Evolutionary conservation across 2,329 filamentous ascomycete species (phyloP), one percentile per base, ranked within the genome.

Genomic region (Xylaria digitata): DNA sequence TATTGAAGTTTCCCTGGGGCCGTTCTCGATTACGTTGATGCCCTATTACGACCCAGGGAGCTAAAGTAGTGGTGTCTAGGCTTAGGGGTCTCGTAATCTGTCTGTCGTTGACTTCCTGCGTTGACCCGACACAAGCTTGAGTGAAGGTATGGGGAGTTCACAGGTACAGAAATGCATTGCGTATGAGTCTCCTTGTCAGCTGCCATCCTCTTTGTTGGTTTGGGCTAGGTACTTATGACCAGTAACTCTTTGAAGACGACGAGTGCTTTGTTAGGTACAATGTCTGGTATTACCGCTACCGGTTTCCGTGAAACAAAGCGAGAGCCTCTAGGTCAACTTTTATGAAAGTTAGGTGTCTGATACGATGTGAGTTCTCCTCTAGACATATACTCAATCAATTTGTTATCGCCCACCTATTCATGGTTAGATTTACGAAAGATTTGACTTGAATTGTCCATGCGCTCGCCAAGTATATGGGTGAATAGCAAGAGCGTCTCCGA

Each of bases 221-320:
- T 30, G 8, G n/a, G 26, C 19, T 13, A 59, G 48, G 49, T 55
- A 21, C 42, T 54, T 23, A n/a, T 43, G 6, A 19, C 15, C 26
- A 13, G 17, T 23, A 6, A 5, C 23, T 53, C 46, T 58, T 37
- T 32, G 53, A 23, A 8, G 40, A n/a, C 17, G 11, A 23, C 32
- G 17, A 37, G 40, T 21, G 40, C 61, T 26, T 61, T 48, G 42
- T 62, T 58, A 21, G 19, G 9, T 23, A 3, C 15, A 32, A 15
- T 26, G n/a, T 30, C 9, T 11, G 21, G 9, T n/a, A 30, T 49
- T 54, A 26, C 58, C 58, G 66, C 15, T 63, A 37, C 32, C 66
- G 34, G 62, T n/a, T 21, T 50, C n/a, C 48, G 13, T 17, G 15
- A 30, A 46, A 65, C 61, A 67, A 67, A 65, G 65, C 46, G 23